Conservation (phyloP, 352 stramenopile species). For the Elongisporangium senticosum region DNA sequence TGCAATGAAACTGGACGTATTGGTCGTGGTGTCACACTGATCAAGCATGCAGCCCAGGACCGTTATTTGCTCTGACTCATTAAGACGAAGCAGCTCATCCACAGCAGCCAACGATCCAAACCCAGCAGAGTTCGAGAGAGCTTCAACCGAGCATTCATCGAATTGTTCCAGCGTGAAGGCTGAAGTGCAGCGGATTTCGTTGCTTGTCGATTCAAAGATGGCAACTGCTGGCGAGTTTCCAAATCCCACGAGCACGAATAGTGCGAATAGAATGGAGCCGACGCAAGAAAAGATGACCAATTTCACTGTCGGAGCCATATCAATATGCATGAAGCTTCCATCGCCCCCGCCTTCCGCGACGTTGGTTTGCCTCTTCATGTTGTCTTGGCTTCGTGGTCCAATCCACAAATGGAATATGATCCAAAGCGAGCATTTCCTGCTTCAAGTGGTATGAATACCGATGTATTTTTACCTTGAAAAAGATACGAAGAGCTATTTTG, state of each 20-base stretch:
- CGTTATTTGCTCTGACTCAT: conserved; percentile 16
- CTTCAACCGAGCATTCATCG: conserved; percentile 17
- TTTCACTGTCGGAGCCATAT: conserved; percentile 59
- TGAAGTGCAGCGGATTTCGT: conserved; percentile 38
- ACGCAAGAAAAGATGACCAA: conserved; percentile 22
- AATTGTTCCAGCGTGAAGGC: conserved; percentile 40
- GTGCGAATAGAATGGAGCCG: conserved; percentile 22
- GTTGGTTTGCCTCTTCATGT: conserved; percentile 22
- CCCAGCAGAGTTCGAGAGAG: background rate
- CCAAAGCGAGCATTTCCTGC: background rate
- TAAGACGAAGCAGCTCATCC: conserved; percentile 31
- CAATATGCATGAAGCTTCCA: conserved; percentile 59
- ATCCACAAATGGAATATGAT: background rate
- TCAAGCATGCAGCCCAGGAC: conserved; percentile 52
- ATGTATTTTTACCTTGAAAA: background rate
- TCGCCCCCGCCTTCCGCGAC: conserved; percentile 12
- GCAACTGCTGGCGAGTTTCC: conserved; percentile 27
- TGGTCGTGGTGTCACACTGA: conserved; percentile 35
- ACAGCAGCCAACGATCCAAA: conserved; percentile 32
- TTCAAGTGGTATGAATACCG: background rate
- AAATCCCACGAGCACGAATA: conserved; percentile 49
- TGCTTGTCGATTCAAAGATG: conserved; percentile 45
- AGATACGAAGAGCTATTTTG: background rate
- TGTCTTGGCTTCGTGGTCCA: background rate
- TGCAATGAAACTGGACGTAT: conserved; percentile 23